Conservation (phyloP, 2,329 filamentous ascomycete genomes). For the Trichoderma lentiforme region DNA sequence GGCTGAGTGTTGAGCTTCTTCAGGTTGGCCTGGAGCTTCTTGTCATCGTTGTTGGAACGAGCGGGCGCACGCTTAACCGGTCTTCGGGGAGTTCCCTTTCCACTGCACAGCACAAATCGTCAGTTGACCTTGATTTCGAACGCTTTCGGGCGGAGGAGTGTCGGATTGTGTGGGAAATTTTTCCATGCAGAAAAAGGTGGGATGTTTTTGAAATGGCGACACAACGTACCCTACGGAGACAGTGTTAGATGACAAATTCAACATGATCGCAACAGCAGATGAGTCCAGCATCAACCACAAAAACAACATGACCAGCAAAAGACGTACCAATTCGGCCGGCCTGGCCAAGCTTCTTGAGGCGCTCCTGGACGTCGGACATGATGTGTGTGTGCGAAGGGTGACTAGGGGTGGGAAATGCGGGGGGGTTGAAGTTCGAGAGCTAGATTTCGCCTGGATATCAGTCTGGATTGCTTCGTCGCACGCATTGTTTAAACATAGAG, state of each 20-base stretch:
- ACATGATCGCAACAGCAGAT: neutral
- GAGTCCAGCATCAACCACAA: neutral
- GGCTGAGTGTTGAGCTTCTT: constrained; percentile 99
- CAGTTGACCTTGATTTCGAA: constrained; percentile 24
- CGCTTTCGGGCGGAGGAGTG: neutral
- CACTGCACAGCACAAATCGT: constrained; percentile 46
- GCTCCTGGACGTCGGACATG: constrained; percentile 57
- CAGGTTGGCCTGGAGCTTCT: constrained; percentile 94
- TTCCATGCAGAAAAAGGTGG: neutral
- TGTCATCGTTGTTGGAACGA: constrained; percentile 92
- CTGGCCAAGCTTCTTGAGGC: constrained; percentile 56
- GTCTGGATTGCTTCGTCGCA: neutral
- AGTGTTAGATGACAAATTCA: neutral
- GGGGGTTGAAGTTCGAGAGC: constrained; percentile 12
- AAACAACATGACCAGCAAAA: neutral
- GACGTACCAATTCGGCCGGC: constrained; percentile 65
- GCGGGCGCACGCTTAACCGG: constrained; percentile 98
- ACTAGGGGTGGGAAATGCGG: constrained; percentile 24
- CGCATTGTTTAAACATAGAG: neutral
- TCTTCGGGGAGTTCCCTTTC: constrained; percentile 96
- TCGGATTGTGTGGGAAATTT: neutral
- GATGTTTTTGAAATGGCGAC: constrained; percentile 15
- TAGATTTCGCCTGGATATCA: constrained; percentile 14
- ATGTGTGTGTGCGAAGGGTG: constrained; percentile 30
- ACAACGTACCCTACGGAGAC: constrained; percentile 36